phyloP scores from a whole-genome alignment of 495 filamentous ascomycete species.

The Parachaetomium inaequale region DNA sequence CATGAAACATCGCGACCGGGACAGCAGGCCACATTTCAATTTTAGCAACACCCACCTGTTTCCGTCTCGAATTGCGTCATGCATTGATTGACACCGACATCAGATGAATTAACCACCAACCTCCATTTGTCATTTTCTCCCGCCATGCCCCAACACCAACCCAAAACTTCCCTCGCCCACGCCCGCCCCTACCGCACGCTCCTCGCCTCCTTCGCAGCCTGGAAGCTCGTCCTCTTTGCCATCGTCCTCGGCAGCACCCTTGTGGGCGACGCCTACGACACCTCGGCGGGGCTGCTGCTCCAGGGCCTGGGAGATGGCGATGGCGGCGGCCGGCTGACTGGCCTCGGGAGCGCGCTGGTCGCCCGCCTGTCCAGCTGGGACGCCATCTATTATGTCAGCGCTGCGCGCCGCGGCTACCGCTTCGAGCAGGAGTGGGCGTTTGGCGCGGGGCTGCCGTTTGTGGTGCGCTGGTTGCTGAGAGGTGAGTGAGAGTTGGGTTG shows the following conservation, averaged over 20 bases:
- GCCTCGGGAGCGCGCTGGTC: conserved; percentile 33
- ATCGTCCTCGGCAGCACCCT: conserved; percentile 51
- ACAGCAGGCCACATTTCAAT: conserved; percentile 2
- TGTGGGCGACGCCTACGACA: conserved; percentile 82
- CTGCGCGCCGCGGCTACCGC: conserved; percentile 66
- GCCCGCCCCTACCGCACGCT: conserved; percentile 33
- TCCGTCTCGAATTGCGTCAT: not conserved
- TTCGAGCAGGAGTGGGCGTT: conserved; percentile 99
- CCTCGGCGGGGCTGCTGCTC: conserved; percentile 62
- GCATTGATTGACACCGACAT: not conserved
- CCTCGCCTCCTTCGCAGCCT: conserved; percentile 47
- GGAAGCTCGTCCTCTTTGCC: conserved; percentile 70
- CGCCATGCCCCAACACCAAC: not conserved
- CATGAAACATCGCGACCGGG: not conserved
- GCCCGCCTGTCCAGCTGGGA: conserved; percentile 81
- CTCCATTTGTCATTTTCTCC: not conserved
- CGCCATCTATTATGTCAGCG: conserved; percentile 76
- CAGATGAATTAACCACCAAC: not conserved
- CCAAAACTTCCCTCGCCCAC: not conserved
- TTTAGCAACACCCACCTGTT: not conserved
- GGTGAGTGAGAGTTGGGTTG: conserved; percentile 22
- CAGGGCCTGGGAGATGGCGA: conserved; percentile 18
- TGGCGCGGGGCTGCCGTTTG: conserved; percentile 60
- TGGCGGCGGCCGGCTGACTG: conserved; percentile 38
- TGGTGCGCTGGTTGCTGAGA: conserved; percentile 41